Evolutionary conservation across 1,284 basidiomycete genomes (phyloP), one percentile per base, ranked within the genome.

Genomic region (Boletus sp.): DNA sequence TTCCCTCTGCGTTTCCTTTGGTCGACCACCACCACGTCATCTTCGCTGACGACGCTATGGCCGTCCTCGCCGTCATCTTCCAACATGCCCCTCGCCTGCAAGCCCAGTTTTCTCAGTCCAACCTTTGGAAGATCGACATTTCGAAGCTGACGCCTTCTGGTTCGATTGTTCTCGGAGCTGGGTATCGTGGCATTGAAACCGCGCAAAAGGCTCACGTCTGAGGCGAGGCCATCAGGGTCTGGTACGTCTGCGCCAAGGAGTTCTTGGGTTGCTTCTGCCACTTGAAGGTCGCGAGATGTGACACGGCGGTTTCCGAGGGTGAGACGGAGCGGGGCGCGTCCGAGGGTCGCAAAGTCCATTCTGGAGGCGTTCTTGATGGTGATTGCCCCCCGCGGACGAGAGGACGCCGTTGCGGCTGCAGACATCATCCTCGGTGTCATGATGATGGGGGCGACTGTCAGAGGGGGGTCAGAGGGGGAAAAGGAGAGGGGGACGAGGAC

Each of bases 171-270:
- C 69, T 94, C 90, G 33, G 94, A 86, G 69, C 89, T 93, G 13
- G 95, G 95, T 54, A 96, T 91, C 3, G 95, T 97, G 33, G 95
- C 95, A 67, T 92, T 90, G 76, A 97, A 97, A 0, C 95, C 95
- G 48, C 89, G 85, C 46, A 95, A 79, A 31, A 97, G 80, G 69
- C 89, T 89, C 56, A 93, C 87, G 69, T 86, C 82, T 35, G 82
- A 81, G 9, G 85, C 85, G 28, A 85, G 79, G 43, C 83, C 85
- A 28, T 85, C 84, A 9, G 82, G 83, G 65, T 88, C 89, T 13
- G 91, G 89, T 4, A 94, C 84, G 25, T 90, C 86, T 7, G 83
- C 81, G 16, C 81, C 78, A n/a, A 95, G 83, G 16, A 96, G 79
- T 65, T 89, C 86, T 37, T 90, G 89, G 9, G 90, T 89, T 8